Percentiles rank a stretch among this genome's conserved stretches.
Evolutionary conservation across 2,329 filamentous ascomycete genomes (phyloP).

Genomic region (Venturia effusa): DNA sequence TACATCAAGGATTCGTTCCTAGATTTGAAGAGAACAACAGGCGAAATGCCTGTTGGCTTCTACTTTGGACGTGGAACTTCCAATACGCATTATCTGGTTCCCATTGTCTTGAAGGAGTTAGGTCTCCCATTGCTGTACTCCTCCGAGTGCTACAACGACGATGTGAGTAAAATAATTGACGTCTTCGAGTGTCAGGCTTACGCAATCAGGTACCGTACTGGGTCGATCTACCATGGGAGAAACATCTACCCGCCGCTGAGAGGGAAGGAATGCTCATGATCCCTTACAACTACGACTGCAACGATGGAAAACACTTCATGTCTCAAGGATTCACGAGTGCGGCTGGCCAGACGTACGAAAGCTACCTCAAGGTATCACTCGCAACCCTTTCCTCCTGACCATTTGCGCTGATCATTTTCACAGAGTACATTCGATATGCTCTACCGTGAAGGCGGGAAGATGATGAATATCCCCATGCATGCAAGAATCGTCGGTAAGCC

Average conservation of each 20-base stretch:
- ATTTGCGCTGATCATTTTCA: neutral
- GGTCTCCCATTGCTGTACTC: conserved; percentile 20
- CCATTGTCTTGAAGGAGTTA: conserved; percentile 20
- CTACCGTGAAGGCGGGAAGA: conserved; percentile 44
- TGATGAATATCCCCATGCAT: conserved; percentile 48
- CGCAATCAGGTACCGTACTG: conserved; percentile 20
- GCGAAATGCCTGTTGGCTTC: conserved; percentile 21
- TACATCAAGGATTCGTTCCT: conserved; percentile 29
- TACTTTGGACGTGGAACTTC: conserved; percentile 26
- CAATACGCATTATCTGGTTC: conserved; percentile 18
- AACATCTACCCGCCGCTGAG: conserved; percentile 12
- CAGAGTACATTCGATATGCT: conserved; percentile 41
- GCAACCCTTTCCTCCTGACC: no score
- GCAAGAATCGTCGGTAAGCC: conserved; percentile 43
- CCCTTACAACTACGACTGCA: conserved; percentile 45
- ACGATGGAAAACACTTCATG: conserved; percentile 39
- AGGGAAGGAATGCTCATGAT: conserved; percentile 43
- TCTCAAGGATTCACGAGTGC: conserved; percentile 34
- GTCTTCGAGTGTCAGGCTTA: neutral
- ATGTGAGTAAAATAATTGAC: conserved; percentile 14
- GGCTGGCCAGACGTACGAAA: conserved; percentile 31
- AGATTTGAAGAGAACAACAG: conserved; percentile 23
- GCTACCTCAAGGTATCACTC: conserved; percentile 30
- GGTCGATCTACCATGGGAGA: conserved; percentile 42
- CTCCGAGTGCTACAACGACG: conserved; percentile 19